phyloP scores from a whole-genome alignment of 495 filamentous ascomycete species.

The Extremus antarcticus region DNA sequence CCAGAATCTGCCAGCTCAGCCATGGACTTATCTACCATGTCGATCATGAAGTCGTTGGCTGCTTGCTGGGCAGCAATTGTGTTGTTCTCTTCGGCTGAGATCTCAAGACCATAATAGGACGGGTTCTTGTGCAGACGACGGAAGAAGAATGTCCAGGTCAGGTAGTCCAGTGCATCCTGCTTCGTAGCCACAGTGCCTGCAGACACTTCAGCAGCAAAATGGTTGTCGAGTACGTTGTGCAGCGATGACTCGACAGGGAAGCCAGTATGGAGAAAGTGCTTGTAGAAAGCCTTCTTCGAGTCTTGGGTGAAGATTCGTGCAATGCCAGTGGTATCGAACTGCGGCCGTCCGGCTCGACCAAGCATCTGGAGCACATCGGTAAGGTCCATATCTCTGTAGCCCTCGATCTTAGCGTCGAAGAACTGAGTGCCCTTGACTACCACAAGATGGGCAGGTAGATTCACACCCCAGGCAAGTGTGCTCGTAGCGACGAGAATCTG shows the following conservation, averaged over 20 bases:
- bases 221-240: slow-evolving; percentile 94
- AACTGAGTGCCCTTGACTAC: slow-evolving; percentile 98
- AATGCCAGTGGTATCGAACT: slow-evolving; percentile 92
- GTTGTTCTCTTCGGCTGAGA: slow-evolving; percentile 87
- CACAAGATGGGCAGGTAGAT: slow-evolving; percentile 91
- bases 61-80: slow-evolving; percentile 69
- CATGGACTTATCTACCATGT: slow-evolving; percentile 78
- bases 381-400: slow-evolving; percentile 97
- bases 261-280: slow-evolving; percentile 95
- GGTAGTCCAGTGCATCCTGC: slow-evolving; percentile 93
- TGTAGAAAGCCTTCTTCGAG: slow-evolving; percentile 98
- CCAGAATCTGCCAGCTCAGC: slow-evolving; percentile 67
- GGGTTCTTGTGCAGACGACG: slow-evolving; percentile 95
- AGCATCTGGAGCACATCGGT: slow-evolving; percentile 99
- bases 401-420: slow-evolving; percentile 96
- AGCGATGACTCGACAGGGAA: slow-evolving; percentile 95
- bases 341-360: slow-evolving; percentile 85
- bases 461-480: slow-evolving; percentile 97
- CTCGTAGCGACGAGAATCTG: slow-evolving; percentile 94
- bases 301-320: slow-evolving; percentile 96
- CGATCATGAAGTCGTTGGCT: slow-evolving; percentile 86
- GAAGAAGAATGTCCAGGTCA: slow-evolving; percentile 99
- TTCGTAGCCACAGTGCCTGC: slow-evolving; percentile 85
- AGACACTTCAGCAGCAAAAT: slow-evolving; percentile 89
- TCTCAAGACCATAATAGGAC: slow-evolving; percentile 93